A percentile compares a stretch with the other conserved stretches of the same genome.
Evolutionary conservation across 441 rosid species (phyloP).

Genomic region (Gossypium davidsonii): DNA sequence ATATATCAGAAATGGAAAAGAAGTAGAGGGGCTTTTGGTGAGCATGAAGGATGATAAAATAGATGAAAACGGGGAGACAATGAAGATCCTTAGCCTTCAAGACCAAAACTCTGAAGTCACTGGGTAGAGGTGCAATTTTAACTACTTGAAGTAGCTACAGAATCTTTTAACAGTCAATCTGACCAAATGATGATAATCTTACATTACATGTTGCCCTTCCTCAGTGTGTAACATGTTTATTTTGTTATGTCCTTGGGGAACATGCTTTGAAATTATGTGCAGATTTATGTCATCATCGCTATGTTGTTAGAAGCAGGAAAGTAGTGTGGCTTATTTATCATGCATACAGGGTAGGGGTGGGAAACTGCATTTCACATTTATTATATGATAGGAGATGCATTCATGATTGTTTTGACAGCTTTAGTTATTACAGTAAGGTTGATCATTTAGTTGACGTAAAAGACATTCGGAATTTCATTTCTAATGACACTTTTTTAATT

Average conservation of each 20-base stretch:
- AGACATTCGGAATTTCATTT: too few species aligned
- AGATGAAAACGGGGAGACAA: constrained; percentile 23
- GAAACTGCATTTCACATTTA: too few species aligned
- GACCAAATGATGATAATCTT: neutral
- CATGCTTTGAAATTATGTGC: neutral
- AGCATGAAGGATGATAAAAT: constrained; percentile 22
- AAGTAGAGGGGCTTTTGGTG: constrained; percentile 21
- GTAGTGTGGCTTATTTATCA: neutral
- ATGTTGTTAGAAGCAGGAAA: neutral
- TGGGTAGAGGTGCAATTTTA: neutral
- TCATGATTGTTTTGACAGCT: too few species aligned
- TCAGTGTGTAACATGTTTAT: neutral
- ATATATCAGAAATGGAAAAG: constrained; percentile 28
- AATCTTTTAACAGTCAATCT: neutral
- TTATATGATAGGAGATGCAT: too few species aligned
- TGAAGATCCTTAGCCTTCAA: constrained; percentile 21
- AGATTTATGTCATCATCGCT: neutral
- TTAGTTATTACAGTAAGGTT: too few species aligned
- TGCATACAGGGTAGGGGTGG: neutral
- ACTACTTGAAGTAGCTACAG: neutral
- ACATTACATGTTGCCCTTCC: neutral
- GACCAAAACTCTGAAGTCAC: neutral
- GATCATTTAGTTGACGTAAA: too few species aligned
- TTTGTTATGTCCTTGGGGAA: neutral
- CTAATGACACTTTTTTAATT: too few species aligned